These are phyloP conservation scores for Pecoramyces ruminantium DNA, from an alignment of 192 early-diverging fungal genomes.

Conservation along the genomic window DNA sequence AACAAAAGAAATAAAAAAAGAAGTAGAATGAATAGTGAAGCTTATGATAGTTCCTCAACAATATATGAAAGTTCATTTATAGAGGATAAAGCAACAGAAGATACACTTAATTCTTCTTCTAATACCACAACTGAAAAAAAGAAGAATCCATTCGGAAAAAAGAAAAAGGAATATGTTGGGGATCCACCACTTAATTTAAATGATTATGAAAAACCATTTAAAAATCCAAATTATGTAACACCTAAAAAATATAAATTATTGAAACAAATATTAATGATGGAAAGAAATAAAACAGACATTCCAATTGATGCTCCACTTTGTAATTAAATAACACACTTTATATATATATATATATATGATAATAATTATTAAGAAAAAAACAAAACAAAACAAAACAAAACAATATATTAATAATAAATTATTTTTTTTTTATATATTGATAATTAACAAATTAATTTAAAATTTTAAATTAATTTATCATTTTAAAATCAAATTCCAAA, in stretches of 20 bases:
- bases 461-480: no score
- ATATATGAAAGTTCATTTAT: neutral
- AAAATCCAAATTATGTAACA: slow-evolving; percentile 40
- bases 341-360: no score
- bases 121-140: neutral
- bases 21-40: neutral
- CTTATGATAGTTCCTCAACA: neutral
- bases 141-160: neutral
- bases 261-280: slow-evolving; percentile 61
- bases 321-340: slow-evolving; percentile 19
- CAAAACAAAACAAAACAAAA: no score
- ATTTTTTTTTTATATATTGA: no score
- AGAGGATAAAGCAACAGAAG: neutral
- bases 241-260: slow-evolving; percentile 58
- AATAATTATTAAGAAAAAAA: no score
- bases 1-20: neutral
- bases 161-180: neutral
- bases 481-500: neutral
- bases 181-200: neutral
- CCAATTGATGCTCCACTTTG: slow-evolving; percentile 48
- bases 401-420: no score
- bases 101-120: neutral
- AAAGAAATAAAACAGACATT: slow-evolving; percentile 31
- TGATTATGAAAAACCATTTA: slow-evolving; percentile 42
- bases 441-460: no score